Evolutionary conservation across 1,139 yeast genomes (phyloP), one percentile per base, ranked within the genome.

Genomic region (Zhuliangozyma parablackwelliae): DNA sequence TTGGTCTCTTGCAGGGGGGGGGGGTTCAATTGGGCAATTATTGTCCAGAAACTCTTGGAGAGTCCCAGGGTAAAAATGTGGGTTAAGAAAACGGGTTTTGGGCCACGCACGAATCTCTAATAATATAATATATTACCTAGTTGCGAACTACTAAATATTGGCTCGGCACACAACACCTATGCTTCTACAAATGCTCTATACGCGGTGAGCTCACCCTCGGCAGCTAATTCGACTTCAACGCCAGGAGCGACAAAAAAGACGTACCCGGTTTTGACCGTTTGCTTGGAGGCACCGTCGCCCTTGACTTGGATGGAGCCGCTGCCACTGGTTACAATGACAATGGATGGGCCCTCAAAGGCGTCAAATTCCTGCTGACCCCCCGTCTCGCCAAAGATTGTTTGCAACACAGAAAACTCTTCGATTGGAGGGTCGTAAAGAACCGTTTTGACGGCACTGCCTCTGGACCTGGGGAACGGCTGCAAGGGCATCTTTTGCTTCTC

Each of bases 371-470:
- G 72, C 47, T 81, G 72, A 27, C 72, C 73, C 7, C 67, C 54
- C 31, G 65, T 57, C 26, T 63, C 49, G 39, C 74, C 76, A 46
- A 71, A 69, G 25, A 65, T 64, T 33, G 94, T 81, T 63, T 87
- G 92, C 54, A 94, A 73, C 20, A 92, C 97, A 3, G 96, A 75
- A 57, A 92, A 92, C 66, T 92, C 99, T 43, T 82, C 95, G 56
- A 92, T 92, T 44, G 99, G 99, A 21, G 99, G 99, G 58, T 92
- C 85, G 62, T 82, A 94, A 47, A 90, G 72, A 29, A 74, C 75
- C 23, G 84, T 76, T 43, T 53, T 65, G 32, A 60, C 60, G 29
- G 86, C 87, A 33, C 76, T 84, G 39, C 95, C 95, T 10, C 65
- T 54, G 23, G 89, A 75, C 57, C 81, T 78, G 32, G 72, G 61